Base-by-base conservation (phyloP, 257 asterid genomes). In the Primulina huaijiensis region DNA sequence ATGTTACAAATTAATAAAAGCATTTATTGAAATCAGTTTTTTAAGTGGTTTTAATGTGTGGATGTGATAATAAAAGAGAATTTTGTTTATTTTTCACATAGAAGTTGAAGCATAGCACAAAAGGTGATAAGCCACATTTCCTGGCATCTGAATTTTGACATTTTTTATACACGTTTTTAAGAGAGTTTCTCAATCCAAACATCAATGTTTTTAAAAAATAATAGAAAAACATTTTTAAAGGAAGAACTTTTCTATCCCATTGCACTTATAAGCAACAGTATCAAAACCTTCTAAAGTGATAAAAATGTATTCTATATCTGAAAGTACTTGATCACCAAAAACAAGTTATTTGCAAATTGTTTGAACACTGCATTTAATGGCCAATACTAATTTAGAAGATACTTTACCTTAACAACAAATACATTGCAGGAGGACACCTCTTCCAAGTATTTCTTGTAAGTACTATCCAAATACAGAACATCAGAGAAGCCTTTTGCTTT, bases 361-460 rank as follows among this genome's bases (percentile, higher is more conserved):
- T 14, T 46, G 55, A 46, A 46, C 5, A 16, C 17, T 11, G 17
- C 53, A 11, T 50, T 5, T 50, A 6, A 50, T 14, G n/a, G 57
- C n/a, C 57, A 16, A 4, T 50, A 50, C 27, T 53, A 61, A n/a
- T 63, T 43, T 52, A 70, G 68, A 60, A 62, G 72, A 69, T 35
- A 56, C 0, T 34, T 64, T 85, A 93, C 99, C 99, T 94, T 91
- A 59, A 94, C 97, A 56, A 94, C 77, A 73, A 94, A 91, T 60
- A 94, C 96, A 58, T 94, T 94, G 84, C 97, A 88, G 67, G 99
- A 85, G 72, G 99, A 94, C 67, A 89, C 99, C 82, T 94, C 99
- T 81, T 94, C 99, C 70, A 91, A 84, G 80, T 89, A 89, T 68
- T 64, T 89, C 37, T 91, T 89, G 57, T 50, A 85, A 75, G 81